A percentile compares a stretch with the other conserved stretches of the same genome.
phyloP scores from a whole-genome alignment of 2,329 filamentous ascomycete genomes.

The Penicillium sp. region DNA sequence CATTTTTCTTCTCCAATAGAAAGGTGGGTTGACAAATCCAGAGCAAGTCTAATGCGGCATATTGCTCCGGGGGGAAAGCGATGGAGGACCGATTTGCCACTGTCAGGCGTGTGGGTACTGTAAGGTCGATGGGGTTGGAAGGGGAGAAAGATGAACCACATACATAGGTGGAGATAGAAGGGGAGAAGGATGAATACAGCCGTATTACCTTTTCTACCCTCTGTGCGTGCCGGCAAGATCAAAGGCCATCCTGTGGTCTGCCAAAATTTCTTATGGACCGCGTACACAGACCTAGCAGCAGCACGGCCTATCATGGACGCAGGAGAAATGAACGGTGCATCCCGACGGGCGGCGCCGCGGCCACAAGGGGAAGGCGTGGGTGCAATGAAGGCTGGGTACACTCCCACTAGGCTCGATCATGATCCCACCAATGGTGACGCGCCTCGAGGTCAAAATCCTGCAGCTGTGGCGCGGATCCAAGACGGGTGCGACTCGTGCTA shows the following conservation, averaged over 20 bases:
- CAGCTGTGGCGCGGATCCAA: neutral
- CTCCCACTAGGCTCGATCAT: constrained; percentile 29
- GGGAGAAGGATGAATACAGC: neutral
- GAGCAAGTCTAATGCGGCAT: neutral
- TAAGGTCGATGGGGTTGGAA: constrained; percentile 6
- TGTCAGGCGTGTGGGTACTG: constrained; percentile 12
- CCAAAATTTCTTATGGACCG: constrained; percentile 3
- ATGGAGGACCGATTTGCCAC: constrained; percentile 17
- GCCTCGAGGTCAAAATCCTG: too few relatives aligned
- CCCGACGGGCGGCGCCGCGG: constrained; percentile 9
- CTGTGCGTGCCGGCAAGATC: neutral
- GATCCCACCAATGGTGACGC: constrained; percentile 19
- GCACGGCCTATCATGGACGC: constrained; percentile 4
- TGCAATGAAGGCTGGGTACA: constrained; percentile 13
- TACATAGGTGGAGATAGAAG: neutral
- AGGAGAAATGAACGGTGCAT: constrained; percentile 4
- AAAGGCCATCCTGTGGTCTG: neutral
- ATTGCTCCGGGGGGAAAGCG: constrained; percentile 5
- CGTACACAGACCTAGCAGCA: neutral
- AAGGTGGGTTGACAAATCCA: too few relatives aligned
- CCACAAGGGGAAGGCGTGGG: constrained; percentile 7
- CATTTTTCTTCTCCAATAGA: too few relatives aligned
- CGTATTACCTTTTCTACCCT: neutral
- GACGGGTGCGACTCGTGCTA: too few relatives aligned
- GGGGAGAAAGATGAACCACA: constrained; percentile 4